Base-by-base conservation (phyloP, 495 filamentous ascomycete species). In the Talaromyces liani region DNA sequence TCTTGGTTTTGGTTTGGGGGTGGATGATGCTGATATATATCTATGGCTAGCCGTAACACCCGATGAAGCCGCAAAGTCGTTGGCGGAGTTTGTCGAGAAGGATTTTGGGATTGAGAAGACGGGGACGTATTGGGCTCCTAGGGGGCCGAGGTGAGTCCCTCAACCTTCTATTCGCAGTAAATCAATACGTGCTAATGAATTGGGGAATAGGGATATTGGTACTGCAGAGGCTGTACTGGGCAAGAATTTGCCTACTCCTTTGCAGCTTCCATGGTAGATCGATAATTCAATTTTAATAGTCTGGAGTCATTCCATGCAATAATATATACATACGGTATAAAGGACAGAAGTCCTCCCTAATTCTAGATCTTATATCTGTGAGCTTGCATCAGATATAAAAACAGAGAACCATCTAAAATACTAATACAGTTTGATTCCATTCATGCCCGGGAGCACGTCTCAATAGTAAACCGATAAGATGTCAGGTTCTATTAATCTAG, bases 111-210 rank as follows among this genome's bases (percentile, higher is more conserved):
- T 90, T 56, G 77, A 71, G 62, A 85, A 85, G 71, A 86, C 85
- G 3, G 88, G 88, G 8, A 75, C 90, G 71, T 89, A 82, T 66
- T 91, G 88, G 88, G 87, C 88, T 33, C 87, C 88, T 1, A 76
- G 86, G 63, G 89, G 89, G 58, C 79, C 86, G 22, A 71, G 73
- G 85, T 87, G 79, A 73, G 82, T 68, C 39, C 58, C 20, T 47
- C 34, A 58, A 22, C 24, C 45, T n/a, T 60, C 29, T 25, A 29
- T n/a, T n/a, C 27, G 27, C 39, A 60, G 36, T 33, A 60, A 53
- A 18, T 4, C 33, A 41, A 41, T 39, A 39, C 60, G 1, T 67
- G 49, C 65, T 68, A 64, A 70, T 33, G 18, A 33, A 25, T 49
- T 24, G 12, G 29, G 25, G 49, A 60, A 59, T 69, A 84, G 82